A percentile compares a stretch with the other conserved stretches of the same genome.
Evolutionary conservation across 2,329 filamentous ascomycete genomes (phyloP).

Genomic region (Sclerotinia sclerotiorum): DNA sequence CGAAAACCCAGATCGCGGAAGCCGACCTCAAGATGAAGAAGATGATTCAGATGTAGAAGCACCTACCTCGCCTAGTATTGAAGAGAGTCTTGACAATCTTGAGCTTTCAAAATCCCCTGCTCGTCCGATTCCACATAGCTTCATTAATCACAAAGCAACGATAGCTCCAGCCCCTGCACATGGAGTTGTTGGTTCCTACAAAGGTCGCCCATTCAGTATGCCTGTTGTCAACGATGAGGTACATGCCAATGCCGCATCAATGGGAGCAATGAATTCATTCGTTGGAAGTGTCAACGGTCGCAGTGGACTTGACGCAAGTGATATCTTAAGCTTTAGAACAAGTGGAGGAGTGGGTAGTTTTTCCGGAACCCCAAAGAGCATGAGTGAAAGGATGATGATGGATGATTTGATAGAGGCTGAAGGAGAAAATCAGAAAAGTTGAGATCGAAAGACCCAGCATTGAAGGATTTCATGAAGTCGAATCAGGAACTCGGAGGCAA

Average conservation of each 20-base stretch:
- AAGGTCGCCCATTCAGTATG: slow-evolving; percentile 52
- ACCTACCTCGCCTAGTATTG: neutral
- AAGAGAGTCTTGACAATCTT: slow-evolving; percentile 16
- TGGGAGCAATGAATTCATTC: slow-evolving; percentile 52
- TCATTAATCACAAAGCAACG: slow-evolving; percentile 5
- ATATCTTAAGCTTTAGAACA: slow-evolving; percentile 32
- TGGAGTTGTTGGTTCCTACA: slow-evolving; percentile 51
- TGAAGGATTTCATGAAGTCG: neutral
- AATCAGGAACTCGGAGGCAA: neutral
- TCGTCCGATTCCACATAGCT: neutral
- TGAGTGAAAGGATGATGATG: slow-evolving; percentile 39
- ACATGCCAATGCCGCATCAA: slow-evolving; percentile 49
- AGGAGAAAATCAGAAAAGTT: slow-evolving; percentile 14
- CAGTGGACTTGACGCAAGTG: slow-evolving; percentile 37
- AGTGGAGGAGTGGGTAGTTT: slow-evolving; percentile 33
- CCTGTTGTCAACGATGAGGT: slow-evolving; percentile 52
- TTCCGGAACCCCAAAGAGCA: slow-evolving; percentile 34
- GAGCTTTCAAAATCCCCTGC: slow-evolving; percentile 25
- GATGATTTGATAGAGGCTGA: slow-evolving; percentile 36
- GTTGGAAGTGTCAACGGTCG: slow-evolving; percentile 49
- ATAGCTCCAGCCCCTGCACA: slow-evolving; percentile 15
- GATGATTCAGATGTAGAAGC: slow-evolving; percentile 22
- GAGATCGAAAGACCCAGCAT: neutral
- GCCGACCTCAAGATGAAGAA: slow-evolving; percentile 22
- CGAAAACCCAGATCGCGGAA: slow-evolving; percentile 27